Conservation (phyloP, 345 rosid species). For the Corchorus capsularis region DNA sequence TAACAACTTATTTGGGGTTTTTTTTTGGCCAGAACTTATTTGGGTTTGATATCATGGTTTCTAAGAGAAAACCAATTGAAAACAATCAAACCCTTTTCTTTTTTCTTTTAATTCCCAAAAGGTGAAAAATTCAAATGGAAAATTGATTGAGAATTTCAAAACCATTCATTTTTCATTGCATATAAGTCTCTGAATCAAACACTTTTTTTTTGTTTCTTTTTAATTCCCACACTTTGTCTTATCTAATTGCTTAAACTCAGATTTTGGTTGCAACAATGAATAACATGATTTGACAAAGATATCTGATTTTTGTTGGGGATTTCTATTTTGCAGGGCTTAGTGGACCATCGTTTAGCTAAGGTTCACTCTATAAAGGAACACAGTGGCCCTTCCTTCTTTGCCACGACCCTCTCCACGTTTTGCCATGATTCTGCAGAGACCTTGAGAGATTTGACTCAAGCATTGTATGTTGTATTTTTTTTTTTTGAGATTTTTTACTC, state of each 20-base stretch:
- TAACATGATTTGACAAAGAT: no score
- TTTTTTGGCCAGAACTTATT: neutral
- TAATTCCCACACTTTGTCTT: no score
- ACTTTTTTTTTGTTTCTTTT: no score
- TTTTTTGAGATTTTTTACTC: neutral
- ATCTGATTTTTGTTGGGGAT: neutral
- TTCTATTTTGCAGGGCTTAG: constrained; percentile 23
- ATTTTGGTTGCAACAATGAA: no score
- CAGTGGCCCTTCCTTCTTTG: constrained; percentile 20
- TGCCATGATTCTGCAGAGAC: constrained; percentile 14
- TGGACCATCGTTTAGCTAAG: constrained; percentile 16
- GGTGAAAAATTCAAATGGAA: no score
- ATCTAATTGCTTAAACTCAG: no score
- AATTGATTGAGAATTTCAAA: no score
- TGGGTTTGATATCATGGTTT: neutral
- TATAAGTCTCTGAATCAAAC: no score
- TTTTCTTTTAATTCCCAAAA: no score
- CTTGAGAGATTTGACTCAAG: constrained; percentile 15
- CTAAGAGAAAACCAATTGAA: neutral
- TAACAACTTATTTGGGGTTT: neutral
- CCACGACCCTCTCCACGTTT: constrained; percentile 18
- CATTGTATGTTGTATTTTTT: constrained; percentile 20
- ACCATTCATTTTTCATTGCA: no score
- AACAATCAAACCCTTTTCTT: no score
- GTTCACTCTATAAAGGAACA: constrained; percentile 16